Conservation (phyloP, 805 yeast species). For the Nakazawaea ernobii region DNA sequence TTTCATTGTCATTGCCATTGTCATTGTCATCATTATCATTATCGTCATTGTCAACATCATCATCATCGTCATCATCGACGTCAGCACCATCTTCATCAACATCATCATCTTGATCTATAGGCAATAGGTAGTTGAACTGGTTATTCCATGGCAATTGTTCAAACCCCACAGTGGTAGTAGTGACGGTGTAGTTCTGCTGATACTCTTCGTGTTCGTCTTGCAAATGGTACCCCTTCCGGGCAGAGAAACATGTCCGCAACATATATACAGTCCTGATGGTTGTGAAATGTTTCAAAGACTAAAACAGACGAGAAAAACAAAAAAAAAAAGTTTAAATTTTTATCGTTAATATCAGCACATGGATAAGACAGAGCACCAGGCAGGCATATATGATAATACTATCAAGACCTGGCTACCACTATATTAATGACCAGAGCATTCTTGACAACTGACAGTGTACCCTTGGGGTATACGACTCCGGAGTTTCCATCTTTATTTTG, state of each 20-base stretch:
- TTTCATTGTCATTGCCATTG: constrained; percentile 8
- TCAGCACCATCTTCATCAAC: constrained; percentile 9
- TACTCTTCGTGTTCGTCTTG: constrained; percentile 1
- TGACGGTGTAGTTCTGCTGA: neutral
- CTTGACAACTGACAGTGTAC: constrained; percentile 48
- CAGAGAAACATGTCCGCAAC: constrained; percentile 11
- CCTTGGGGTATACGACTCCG: constrained; percentile 80
- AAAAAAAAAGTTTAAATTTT: neutral
- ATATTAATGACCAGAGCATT: constrained; percentile 28
- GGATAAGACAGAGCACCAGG: too few relatives aligned
- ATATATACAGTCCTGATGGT: neutral
- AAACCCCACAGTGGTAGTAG: constrained; percentile 33
- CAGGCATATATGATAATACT: too few relatives aligned
- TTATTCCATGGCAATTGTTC: constrained; percentile 34
- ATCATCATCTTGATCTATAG: neutral
- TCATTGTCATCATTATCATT: constrained; percentile 4
- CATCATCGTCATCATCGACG: constrained; percentile 8
- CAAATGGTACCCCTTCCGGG: constrained; percentile 9
- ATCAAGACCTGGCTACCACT: too few relatives aligned
- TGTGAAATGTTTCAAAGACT: neutral
- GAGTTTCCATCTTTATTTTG: constrained; percentile 74
- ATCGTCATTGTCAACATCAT: constrained; percentile 4
- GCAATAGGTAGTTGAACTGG: constrained; percentile 8
- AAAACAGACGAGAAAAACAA: neutral
- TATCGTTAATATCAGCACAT: neutral